phyloP scores from a whole-genome alignment of 257 asterid species.

The Solanum sejunctum region DNA sequence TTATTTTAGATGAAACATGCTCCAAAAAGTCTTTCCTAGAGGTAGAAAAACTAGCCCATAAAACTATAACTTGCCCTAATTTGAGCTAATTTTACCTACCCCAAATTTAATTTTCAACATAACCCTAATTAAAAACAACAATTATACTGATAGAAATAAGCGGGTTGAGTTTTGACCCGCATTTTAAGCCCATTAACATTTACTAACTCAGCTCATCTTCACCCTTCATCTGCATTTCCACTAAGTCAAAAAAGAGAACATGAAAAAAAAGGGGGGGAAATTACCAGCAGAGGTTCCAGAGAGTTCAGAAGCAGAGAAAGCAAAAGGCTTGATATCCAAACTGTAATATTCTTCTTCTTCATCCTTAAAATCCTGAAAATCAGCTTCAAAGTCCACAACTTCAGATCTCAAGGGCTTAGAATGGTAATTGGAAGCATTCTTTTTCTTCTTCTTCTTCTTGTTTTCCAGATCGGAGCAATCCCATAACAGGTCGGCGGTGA shows the following conservation, averaged over 20 bases:
- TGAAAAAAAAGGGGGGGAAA: too few species aligned
- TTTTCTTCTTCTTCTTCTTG: constrained; percentile 11
- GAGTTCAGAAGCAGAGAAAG: neutral
- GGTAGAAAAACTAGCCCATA: too few species aligned
- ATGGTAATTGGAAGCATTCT: constrained; percentile 12
- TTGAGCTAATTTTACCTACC: too few species aligned
- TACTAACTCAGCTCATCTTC: neutral
- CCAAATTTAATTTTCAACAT: too few species aligned
- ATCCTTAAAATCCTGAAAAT: constrained; percentile 75
- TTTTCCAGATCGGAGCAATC: constrained; percentile 29
- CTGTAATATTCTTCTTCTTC: constrained; percentile 16
- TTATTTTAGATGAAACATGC: neutral
- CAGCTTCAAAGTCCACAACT: constrained; percentile 57
- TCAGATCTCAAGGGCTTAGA: constrained; percentile 52
- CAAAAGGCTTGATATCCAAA: constrained; percentile 24
- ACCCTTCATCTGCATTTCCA: neutral
- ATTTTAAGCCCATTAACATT: neutral
- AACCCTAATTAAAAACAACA: too few species aligned
- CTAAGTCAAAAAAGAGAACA: neutral
- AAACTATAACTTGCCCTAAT: too few species aligned
- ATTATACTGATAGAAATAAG: too few species aligned
- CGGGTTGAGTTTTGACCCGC: too few species aligned
- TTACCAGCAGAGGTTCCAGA: neutral
- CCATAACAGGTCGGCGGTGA: constrained; percentile 77
- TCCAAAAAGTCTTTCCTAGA: neutral